These are phyloP conservation scores for Ampelocalamus luodianensis DNA, from an alignment of 176 grass and related monocot genomes.

Conservation along the genomic window DNA sequence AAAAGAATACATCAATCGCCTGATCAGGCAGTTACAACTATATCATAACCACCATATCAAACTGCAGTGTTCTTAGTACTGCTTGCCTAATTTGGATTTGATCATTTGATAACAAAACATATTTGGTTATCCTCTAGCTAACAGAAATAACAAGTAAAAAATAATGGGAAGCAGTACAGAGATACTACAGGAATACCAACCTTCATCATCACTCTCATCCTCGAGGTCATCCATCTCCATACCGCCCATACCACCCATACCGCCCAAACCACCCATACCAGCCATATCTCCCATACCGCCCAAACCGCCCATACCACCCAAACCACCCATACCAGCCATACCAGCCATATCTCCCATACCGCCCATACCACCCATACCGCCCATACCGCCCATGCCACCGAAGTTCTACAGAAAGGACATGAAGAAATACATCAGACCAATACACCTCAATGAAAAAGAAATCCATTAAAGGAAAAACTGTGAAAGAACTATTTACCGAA, in stretches of 20 bases:
- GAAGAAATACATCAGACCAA: conserved; percentile 42
- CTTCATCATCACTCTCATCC: conserved; percentile 87
- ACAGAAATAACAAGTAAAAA: conserved; percentile 10
- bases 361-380: conserved; percentile 19
- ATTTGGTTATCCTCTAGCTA: not conserved
- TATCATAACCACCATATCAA: conserved; percentile 3
- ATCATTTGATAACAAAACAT: not conserved
- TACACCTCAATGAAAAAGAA: not conserved
- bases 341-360: conserved; percentile 39
- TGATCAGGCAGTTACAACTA: conserved; percentile 6
- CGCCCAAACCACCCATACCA: conserved; percentile 24
- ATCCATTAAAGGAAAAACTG: not conserved
- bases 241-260: conserved; percentile 51
- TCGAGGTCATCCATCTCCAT: conserved; percentile 70
- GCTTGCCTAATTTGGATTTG: not conserved
- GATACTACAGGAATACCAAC: conserved; percentile 45
- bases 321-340: conserved; percentile 61
- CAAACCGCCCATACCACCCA: conserved; percentile 48
- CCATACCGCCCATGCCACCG: conserved; percentile 47
- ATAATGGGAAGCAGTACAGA: not conserved
- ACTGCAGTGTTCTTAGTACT: not conserved
- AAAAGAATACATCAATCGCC: not conserved
- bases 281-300: conserved; percentile 43
- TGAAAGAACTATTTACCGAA: conserved; percentile 49
- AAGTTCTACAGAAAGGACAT: conserved; percentile 65